Percentiles rank a stretch among this genome's conserved stretches.
These are phyloP conservation scores for Pedinophyceae sp. DNA, from an alignment of 139 green algal genomes.

Conservation along the genomic window DNA sequence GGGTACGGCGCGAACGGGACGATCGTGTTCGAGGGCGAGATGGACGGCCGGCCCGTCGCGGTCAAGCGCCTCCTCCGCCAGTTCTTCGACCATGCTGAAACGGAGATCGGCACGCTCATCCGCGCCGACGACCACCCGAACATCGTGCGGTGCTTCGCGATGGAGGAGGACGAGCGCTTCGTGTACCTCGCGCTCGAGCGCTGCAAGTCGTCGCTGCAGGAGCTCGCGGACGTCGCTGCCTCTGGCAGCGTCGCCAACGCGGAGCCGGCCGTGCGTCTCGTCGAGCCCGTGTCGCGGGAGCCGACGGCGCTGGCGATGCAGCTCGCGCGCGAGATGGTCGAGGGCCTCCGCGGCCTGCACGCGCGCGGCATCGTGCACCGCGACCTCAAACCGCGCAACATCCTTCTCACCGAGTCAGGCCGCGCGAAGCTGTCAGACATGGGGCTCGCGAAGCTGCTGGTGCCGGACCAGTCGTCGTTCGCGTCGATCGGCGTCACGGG, in stretches of 20 bases:
- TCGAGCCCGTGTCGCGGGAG: background rate
- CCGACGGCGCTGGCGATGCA: background rate
- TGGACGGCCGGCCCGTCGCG: constrained; percentile 65
- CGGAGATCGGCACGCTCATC: constrained; percentile 88
- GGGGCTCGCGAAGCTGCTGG: constrained; percentile 80
- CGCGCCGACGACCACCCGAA: constrained; percentile 88
- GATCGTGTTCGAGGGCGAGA: constrained; percentile 64
- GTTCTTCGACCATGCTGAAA: constrained; percentile 57
- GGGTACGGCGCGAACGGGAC: constrained; percentile 53
- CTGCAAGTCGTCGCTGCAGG: constrained; percentile 44
- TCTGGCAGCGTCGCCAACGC: background rate
- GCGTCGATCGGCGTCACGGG: constrained; percentile 46
- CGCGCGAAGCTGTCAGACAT: constrained; percentile 92
- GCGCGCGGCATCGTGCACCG: constrained; percentile 64
- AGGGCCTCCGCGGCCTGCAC: constrained; percentile 69
- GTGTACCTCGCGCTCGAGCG: constrained; percentile 92
- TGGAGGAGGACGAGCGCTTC: constrained; percentile 94
- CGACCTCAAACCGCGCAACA: constrained; percentile 82
- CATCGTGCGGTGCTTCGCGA: constrained; percentile 81
- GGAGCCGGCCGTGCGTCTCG: background rate
- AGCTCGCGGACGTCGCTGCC: constrained; percentile 10
- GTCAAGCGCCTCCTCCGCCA: constrained; percentile 71
- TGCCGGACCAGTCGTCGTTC: constrained; percentile 63
- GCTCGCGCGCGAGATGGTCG: constrained; percentile 1
- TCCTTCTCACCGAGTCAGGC: constrained; percentile 63